Evolutionary conservation across 169 alveolate species (phyloP).

Genomic region (Haemoproteus tartakovskyi): DNA sequence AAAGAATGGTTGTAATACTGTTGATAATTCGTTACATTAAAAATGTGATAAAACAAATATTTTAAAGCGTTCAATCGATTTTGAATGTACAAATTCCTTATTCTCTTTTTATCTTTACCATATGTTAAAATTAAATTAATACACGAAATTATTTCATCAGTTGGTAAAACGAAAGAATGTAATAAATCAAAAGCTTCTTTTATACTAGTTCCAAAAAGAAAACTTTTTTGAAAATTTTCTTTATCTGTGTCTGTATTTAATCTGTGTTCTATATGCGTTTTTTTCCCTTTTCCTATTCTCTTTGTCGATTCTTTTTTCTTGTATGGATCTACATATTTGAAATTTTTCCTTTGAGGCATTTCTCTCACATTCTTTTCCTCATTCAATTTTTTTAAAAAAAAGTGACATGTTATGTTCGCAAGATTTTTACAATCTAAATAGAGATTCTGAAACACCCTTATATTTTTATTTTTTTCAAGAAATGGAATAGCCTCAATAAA

Average conservation of each 20-base stretch:
- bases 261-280: no score
- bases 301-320: no score
- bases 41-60: conserved; percentile 12
- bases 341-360: not conserved
- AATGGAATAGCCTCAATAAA: conserved; percentile 50
- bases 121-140: conserved; percentile 9
- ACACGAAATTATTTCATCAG: conserved; percentile 2
- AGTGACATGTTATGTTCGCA: conserved; percentile 37
- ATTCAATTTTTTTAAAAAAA: conserved; percentile 5
- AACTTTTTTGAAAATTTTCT: no score
- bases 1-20: no score
- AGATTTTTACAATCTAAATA: conserved; percentile 44
- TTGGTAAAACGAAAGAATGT: conserved; percentile 2
- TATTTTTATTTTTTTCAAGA: conserved; percentile 10
- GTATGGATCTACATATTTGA: not conserved
- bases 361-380: not conserved
- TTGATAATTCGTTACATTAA: conserved; percentile 3
- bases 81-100: conserved; percentile 19
- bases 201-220: not conserved
- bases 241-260: not conserved
- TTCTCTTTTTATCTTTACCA: conserved; percentile 10
- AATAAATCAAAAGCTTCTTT: conserved; percentile 13
- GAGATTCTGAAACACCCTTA: conserved; percentile 5
- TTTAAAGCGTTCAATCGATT: conserved; percentile 24
- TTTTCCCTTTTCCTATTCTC: no score